Evolutionary conservation across 2,329 filamentous ascomycete species (phyloP).

Genomic region (Monosporascus sp.): DNA sequence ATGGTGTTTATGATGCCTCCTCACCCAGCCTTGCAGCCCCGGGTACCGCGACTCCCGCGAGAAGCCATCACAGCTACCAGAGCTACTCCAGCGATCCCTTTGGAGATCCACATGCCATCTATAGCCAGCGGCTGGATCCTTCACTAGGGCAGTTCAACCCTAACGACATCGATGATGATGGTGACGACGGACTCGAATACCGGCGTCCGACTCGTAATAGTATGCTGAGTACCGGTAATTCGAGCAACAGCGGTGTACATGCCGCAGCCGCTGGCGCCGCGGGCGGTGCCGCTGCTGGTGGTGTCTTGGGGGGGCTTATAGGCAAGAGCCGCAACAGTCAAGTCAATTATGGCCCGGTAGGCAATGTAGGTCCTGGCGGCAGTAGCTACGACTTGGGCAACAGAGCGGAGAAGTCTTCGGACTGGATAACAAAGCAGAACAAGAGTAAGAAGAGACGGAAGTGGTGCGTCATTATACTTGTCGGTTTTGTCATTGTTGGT

Average conservation of each 20-base stretch:
- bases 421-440: slow-evolving; percentile 56
- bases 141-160: slow-evolving; percentile 63
- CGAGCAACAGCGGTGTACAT: slow-evolving; percentile 33
- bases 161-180: slow-evolving; percentile 77
- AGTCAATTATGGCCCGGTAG: slow-evolving; percentile 54
- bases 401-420: slow-evolving; percentile 56
- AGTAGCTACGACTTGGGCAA: slow-evolving; percentile 27
- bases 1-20: slow-evolving; percentile 30
- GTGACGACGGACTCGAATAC: slow-evolving; percentile 73
- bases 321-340: slow-evolving; percentile 30
- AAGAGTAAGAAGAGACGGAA: slow-evolving; percentile 60
- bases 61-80: slow-evolving; percentile 47
- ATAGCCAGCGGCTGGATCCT: slow-evolving; percentile 39
- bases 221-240: slow-evolving; percentile 51
- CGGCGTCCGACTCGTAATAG: slow-evolving; percentile 47
- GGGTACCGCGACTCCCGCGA: slow-evolving; percentile 37
- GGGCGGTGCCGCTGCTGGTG: slow-evolving; percentile 35
- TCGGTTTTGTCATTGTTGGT: slow-evolving; percentile 61
- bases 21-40: slow-evolving; percentile 35
- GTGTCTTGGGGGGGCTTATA: slow-evolving; percentile 35
- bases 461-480: slow-evolving; percentile 59
- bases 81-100: slow-evolving; percentile 63
- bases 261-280: slow-evolving; percentile 43
- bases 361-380: slow-evolving; percentile 22
- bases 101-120: slow-evolving; percentile 44